Base-by-base conservation (phyloP, 495 filamentous ascomycete species). In the Amorphotheca resinae region DNA sequence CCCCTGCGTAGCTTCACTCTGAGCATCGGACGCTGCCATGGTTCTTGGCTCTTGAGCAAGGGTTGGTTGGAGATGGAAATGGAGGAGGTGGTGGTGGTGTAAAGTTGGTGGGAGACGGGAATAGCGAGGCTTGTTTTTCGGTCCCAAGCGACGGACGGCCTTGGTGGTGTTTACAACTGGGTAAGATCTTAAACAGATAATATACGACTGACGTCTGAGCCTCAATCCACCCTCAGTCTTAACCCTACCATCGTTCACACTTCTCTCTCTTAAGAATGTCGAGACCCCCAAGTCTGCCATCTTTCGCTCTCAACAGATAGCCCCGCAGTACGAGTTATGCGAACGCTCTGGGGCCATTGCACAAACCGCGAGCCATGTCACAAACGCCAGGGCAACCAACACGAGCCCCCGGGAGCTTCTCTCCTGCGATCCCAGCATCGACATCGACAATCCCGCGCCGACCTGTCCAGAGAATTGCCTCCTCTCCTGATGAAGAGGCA, bases 321-420 rank as follows among this genome's bases (percentile, higher is more conserved):
- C n/a, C n/a, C n/a, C n/a, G n/a, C n/a, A 48, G 30, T 46, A 40
- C 43, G 43, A 42, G 23, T 46, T 41, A 45, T 54, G 44, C 48
- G 41, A 50, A 50, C 50, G 40, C 16, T 43, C 41, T 48, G 48
- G 45, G 44, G 5, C 11, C 40, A 50, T 31, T 54, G 42, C 42
- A 50, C 44, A 54, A 23, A 14, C 18, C 45, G 35, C 25, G 43
- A 49, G 49, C 49, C 41, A 65, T 58, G 51, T 73, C 70, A 65
- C 70, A 74, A 48, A 63, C 61, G 48, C 52, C 59, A 58, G 63
- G 68, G 59, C 54, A 63, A 54, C 58, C 64, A 46, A 16, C 39
- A 12, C 57, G 69, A 55, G 63, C 64, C 41, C 69, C 69, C 26
- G 72, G 70, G 52, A 69, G 68, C 62, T 75, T 74, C 61, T 73